Evolutionary conservation across 768 basidiomycete species (phyloP), one percentile per base, ranked within the genome.

Genomic region (Phaeotremella fagi): DNA sequence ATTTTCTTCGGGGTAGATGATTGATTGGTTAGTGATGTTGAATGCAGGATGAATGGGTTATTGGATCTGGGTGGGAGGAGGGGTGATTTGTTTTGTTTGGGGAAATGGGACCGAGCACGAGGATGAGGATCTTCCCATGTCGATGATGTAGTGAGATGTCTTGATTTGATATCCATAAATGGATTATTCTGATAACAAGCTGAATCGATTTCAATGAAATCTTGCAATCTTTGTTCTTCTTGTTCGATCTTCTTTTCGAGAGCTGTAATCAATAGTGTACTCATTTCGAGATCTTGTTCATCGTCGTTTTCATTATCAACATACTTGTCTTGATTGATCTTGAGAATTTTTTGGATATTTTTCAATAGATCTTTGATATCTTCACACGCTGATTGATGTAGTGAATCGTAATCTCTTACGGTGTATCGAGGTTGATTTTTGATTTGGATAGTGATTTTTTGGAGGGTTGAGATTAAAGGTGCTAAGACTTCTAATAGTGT

Each of bases 41-140:
- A 33, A 37, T 61, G 66, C 1, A 68, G n/a, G 49, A 62, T 33
- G 43, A 68, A 64, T 2, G 66, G 66, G 43, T 64, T 59, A 4
- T 31, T 6, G 18, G 25, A 31, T 20, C 15, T 33, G 48, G 29
- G 44, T 16, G 22, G 38, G 29, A 14, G 25, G 38, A 22, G 12
- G 16, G 31, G 31, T 33, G 7, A 33, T 33, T 33, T 7, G 16
- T 33, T 7, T 33, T 33, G 31, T 7, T 33, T 33, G 31, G 31
- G 31, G 31, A 33, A 16, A 33, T 7, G 7, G 31, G 31, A 33
- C 31, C 16, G 31, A 33, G 31, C 31, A 7, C 16, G 31, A 33
- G 31, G 31, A 33, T n/a, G n/a, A n/a, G n/a, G n/a, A n/a, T n/a
- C n/a, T n/a, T n/a, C n/a, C n/a, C n/a, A n/a, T n/a, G n/a, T n/a